Percentiles rank a stretch among this genome's conserved stretches.
phyloP scores from a whole-genome alignment of 2,329 filamentous ascomycete genomes.

The Aspergillus sp. region DNA sequence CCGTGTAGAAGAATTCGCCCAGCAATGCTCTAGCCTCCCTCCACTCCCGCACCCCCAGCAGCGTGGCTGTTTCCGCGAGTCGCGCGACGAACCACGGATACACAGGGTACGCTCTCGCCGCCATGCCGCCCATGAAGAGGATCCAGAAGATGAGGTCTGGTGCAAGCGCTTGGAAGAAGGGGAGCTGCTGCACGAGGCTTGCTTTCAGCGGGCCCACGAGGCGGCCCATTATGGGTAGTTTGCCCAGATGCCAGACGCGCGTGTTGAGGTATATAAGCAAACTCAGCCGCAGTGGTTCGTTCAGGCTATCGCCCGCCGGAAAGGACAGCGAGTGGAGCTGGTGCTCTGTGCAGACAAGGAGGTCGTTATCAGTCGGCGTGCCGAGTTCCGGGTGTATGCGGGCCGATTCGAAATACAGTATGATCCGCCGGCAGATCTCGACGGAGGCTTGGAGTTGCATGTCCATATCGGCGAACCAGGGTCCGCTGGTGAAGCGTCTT shows the following conservation, averaged over 20 bases:
- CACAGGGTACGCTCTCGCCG: background rate
- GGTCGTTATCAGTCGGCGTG: slow-evolving; percentile 12
- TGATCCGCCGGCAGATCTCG: background rate
- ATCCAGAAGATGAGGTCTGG: slow-evolving; percentile 15
- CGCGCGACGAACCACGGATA: slow-evolving; percentile 3
- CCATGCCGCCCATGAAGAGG: slow-evolving; percentile 9
- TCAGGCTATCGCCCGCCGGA: background rate
- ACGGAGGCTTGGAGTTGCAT: background rate
- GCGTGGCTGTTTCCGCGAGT: background rate
- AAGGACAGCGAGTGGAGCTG: background rate
- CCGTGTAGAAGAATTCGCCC: slow-evolving; percentile 8
- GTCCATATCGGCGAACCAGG: slow-evolving; percentile 1
- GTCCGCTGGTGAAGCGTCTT: background rate
- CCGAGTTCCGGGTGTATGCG: background rate
- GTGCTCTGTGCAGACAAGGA: background rate
- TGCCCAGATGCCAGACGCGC: slow-evolving; percentile 1
- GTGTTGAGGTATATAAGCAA: slow-evolving; percentile 10
- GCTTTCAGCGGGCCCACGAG: background rate
- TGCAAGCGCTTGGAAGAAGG: background rate
- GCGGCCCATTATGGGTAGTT: slow-evolving; percentile 1
- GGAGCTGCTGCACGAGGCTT: background rate
- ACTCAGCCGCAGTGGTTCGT: slow-evolving; percentile 7
- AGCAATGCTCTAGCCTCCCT: background rate
- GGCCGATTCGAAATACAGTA: background rate
- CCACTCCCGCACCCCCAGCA: slow-evolving; percentile 1